These are phyloP conservation scores for Venturia nashicola DNA, from an alignment of 2,329 filamentous ascomycete species.

Conservation along the genomic window DNA sequence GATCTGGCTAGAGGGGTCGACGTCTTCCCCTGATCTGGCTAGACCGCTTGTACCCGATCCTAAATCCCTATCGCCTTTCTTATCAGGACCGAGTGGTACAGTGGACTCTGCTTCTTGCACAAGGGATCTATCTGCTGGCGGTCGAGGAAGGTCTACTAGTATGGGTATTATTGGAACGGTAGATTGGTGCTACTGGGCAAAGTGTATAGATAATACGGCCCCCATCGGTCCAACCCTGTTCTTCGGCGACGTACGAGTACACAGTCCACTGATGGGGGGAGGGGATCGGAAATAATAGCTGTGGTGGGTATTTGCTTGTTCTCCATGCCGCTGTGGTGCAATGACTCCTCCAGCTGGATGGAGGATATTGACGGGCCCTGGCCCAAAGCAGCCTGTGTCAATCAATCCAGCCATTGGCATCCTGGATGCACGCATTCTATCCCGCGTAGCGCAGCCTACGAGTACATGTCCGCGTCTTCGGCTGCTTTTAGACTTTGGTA, in stretches of 20 bases:
- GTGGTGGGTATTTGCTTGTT: not conserved
- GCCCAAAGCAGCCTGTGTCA: not conserved
- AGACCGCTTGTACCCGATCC: not conserved
- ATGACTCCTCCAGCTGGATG: slow-evolving; percentile 1
- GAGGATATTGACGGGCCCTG: not conserved
- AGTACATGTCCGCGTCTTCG: not conserved
- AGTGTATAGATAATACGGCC: not conserved
- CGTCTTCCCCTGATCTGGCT: not conserved
- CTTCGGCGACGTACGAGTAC: not conserved
- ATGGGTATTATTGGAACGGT: not conserved
- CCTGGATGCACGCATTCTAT: slow-evolving; percentile 1
- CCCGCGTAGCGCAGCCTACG: not conserved
- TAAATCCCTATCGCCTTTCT: not conserved
- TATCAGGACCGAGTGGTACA: not conserved
- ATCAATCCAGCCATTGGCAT: slow-evolving; percentile 2
- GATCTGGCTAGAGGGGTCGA: not conserved
- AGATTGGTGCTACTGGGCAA: not conserved
- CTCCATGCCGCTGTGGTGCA: not conserved
- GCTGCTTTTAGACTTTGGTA: not conserved
- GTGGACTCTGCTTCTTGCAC: not conserved
- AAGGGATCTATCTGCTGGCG: not conserved
- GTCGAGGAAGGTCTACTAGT: slow-evolving; percentile 1
- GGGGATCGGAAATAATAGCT: not conserved
- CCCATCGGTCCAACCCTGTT: not conserved
- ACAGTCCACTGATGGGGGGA: not conserved